Conservation (phyloP, 495 filamentous ascomycete genomes). For the Usnea hakonensis region DNA sequence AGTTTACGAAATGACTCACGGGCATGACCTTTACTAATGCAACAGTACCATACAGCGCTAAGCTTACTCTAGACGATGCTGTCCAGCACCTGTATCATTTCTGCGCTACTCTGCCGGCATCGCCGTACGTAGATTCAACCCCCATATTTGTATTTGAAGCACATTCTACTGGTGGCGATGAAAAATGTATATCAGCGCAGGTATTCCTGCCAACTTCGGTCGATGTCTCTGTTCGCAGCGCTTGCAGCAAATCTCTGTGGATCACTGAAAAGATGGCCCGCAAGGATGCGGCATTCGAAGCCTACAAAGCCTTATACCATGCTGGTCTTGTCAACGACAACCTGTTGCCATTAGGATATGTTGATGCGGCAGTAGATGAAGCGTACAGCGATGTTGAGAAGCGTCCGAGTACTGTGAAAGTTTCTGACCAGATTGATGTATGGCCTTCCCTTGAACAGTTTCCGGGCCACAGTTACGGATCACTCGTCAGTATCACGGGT, state of each 20-base stretch:
- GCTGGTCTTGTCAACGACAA: constrained; percentile 71
- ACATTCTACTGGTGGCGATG: constrained; percentile 17
- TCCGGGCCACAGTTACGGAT: constrained; percentile 30
- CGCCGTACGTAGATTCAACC: constrained; percentile 46
- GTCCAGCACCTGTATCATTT: constrained; percentile 76
- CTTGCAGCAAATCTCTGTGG: constrained; percentile 51
- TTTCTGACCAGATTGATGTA: constrained; percentile 53
- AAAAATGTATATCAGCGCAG: constrained; percentile 40
- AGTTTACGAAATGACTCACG: not conserved
- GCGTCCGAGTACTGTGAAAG: constrained; percentile 41
- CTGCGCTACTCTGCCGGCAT: constrained; percentile 53
- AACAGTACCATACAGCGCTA: constrained; percentile 49
- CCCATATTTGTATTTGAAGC: constrained; percentile 43
- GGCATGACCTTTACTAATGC: constrained; percentile 11
- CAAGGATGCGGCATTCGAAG: constrained; percentile 78
- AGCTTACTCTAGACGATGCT: constrained; percentile 64
- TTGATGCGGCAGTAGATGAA: constrained; percentile 32
- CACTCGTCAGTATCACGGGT: constrained; percentile 26
- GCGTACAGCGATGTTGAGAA: constrained; percentile 35
- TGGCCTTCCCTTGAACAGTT: constrained; percentile 53
- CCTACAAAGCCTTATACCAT: constrained; percentile 62
- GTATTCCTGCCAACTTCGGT: constrained; percentile 70
- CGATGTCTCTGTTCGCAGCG: constrained; percentile 50
- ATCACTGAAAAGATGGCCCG: constrained; percentile 63
- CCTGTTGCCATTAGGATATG: constrained; percentile 53